Evolutionary conservation across 306 rosid species (phyloP), one percentile per base, ranked within the genome.

Genomic region (Cyclanthera cordifolia): DNA sequence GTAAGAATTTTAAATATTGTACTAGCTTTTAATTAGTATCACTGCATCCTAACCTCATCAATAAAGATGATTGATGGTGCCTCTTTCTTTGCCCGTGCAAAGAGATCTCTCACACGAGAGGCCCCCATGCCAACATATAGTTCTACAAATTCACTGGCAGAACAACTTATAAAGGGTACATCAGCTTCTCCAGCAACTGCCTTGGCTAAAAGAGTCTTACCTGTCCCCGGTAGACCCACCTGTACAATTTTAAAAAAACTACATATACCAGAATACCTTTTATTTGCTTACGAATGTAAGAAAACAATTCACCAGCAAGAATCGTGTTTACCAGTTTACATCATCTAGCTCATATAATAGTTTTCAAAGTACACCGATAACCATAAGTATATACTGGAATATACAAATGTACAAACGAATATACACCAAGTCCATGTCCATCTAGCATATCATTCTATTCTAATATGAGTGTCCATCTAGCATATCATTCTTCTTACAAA

Each of bases 151-250:
- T 93, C 99, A 79, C 99, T 93, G 25, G 99, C 99, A 56, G 99
- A 93, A 80, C 99, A 93, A 74, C 95, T 93, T 75, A 90, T 80
- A 75, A 93, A 93, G 58, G 99, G 99, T 24, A 93, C 99, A 57
- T 93, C 99, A 74, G 99, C 99, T 77, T 93, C 99, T 69, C 96
- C 95, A 32, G 99, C 99, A 53, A 93, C 96, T 70, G 95, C 99
- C 87, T 93, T 90, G 45, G 99, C 99, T 43, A 93, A 91, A 80
- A 93, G 96, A 70, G 99, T 93, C 88, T 93, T 93, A 50, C 99
- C 99, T 67, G 99, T 93, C 81, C 99, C 99, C 71, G 99, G 99
- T 79, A 90, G 99, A 85, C 99, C 99, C 74, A 93, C 97, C 96
- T 91, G 83, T 70, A 88, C 77, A 73, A 82, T 74, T 74, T 57